Evolutionary conservation across 257 asterid genomes (phyloP), one percentile per base, ranked within the genome.

Genomic region (Vinca minor): DNA sequence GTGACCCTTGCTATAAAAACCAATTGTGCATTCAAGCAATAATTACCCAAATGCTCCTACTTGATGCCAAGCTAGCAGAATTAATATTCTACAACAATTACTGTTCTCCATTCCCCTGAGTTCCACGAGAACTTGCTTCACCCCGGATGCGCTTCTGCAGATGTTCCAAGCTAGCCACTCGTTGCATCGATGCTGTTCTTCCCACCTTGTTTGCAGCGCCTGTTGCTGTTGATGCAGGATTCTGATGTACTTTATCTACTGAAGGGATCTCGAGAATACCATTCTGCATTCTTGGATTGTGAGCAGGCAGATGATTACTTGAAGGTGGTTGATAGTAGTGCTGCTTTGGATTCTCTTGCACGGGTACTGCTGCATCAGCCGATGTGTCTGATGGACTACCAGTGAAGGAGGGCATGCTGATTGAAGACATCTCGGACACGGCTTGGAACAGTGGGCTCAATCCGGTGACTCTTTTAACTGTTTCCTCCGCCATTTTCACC

Each of bases 401-500:
- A 44, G 81, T 69, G 68, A 82, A 87, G 49, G 90, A 67, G 28
- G 90, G 86, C 78, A 82, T 64, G 69, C 76, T 69, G 68, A 89
- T 76, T 41, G 94, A 61, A 31, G 95, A 82, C 14, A 89, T 76
- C 70, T 87, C 97, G 3, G 95, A 77, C 94, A 89, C 80, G 0
- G 91, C 84, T 71, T 93, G 97, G 76, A 89, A 83, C 20, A 87
- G 70, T 28, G 96, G 86, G 71, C 82, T 82, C 78, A 91, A 67
- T 8, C 96, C 98, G 12, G 98, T 91, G 17, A 88, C 87, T 73
- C 95, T 76, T 75, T 91, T 91, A 56, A 88, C 98, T 1, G 89
- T 78, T 68, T 83, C 95, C 78, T 91, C 98, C 1, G 96, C 98
- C 96, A 91, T 88, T 77, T 83, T 86, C 74, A 88, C 98, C 98